Evolutionary conservation across 192 early-diverging fungal genomes (phyloP).

Genomic region (Powellomyces hirtus): DNA sequence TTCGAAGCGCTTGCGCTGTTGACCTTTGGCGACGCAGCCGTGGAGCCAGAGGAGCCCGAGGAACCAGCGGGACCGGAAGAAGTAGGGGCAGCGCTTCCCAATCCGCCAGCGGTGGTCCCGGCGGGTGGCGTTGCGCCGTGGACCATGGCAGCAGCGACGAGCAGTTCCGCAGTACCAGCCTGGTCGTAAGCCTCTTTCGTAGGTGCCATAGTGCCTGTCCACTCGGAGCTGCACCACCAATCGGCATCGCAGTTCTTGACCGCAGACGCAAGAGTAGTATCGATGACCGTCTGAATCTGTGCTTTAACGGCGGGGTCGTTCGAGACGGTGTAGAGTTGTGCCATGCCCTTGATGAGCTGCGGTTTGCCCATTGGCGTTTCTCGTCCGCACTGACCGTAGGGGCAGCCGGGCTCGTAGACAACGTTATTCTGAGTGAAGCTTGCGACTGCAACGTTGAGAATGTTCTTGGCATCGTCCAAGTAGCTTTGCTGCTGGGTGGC

Average conservation of each 20-base stretch:
- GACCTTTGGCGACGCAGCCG: no score
- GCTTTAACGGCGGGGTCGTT: constrained; percentile 24
- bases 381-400: not conserved
- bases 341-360: constrained; percentile 18
- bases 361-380: constrained; percentile 9
- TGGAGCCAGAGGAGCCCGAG: no score
- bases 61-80: not conserved
- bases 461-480: constrained; percentile 15
- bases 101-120: not conserved
- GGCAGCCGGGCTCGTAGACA: constrained; percentile 19
- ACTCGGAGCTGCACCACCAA: constrained; percentile 25
- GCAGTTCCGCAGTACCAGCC: constrained; percentile 14
- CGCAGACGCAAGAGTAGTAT: constrained; percentile 22
- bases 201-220: constrained; percentile 6
- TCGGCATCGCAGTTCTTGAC: constrained; percentile 23
- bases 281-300: constrained; percentile 19
- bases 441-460: constrained; percentile 9
- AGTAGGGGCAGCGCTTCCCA: not conserved
- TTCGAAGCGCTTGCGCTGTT: no score
- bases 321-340: constrained; percentile 6
- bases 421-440: constrained; percentile 20
- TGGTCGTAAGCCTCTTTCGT: constrained; percentile 15
- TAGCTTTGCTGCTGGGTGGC: constrained; percentile 14
- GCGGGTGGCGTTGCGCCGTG: constrained; percentile 23
- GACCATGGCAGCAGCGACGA: constrained; percentile 15